Evolutionary conservation across 2,329 filamentous ascomycete species (phyloP).

Genomic region (Paecilomyces fulvus): DNA sequence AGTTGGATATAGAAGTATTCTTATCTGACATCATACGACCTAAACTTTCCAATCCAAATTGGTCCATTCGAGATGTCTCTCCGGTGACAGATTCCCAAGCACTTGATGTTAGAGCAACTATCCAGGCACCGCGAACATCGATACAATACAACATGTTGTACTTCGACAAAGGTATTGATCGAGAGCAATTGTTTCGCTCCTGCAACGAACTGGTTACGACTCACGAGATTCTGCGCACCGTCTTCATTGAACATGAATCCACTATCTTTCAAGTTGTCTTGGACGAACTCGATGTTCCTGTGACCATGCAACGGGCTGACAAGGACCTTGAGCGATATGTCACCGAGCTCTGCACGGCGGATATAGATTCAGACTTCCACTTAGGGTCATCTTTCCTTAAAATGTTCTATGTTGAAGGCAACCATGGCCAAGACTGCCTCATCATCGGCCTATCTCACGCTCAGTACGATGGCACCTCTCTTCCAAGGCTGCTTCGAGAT

Average conservation of each 20-base stretch:
- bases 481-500: constrained; percentile 51
- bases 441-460: constrained; percentile 54
- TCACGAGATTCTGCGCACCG: constrained; percentile 56
- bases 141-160: background rate
- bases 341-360: constrained; percentile 41
- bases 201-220: constrained; percentile 42
- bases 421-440: constrained; percentile 28
- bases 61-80: constrained; percentile 48
- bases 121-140: constrained; percentile 48
- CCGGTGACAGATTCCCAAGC: constrained; percentile 51
- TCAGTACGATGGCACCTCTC: constrained; percentile 59
- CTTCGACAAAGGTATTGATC: constrained; percentile 41
- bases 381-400: constrained; percentile 51
- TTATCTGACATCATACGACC: constrained; percentile 39
- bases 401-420: constrained; percentile 41
- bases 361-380: constrained; percentile 45
- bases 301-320: constrained; percentile 31
- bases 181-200: constrained; percentile 34
- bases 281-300: constrained; percentile 37
- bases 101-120: constrained; percentile 51
- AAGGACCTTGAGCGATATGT: constrained; percentile 41
- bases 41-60: constrained; percentile 39
- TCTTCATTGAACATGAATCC: constrained; percentile 48
- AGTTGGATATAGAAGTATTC: constrained; percentile 24
- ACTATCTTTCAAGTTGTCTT: constrained; percentile 49